Evolutionary conservation across 495 filamentous ascomycete genomes (phyloP), one percentile per base, ranked within the genome.

Genomic region (Xylaria bambusicola): DNA sequence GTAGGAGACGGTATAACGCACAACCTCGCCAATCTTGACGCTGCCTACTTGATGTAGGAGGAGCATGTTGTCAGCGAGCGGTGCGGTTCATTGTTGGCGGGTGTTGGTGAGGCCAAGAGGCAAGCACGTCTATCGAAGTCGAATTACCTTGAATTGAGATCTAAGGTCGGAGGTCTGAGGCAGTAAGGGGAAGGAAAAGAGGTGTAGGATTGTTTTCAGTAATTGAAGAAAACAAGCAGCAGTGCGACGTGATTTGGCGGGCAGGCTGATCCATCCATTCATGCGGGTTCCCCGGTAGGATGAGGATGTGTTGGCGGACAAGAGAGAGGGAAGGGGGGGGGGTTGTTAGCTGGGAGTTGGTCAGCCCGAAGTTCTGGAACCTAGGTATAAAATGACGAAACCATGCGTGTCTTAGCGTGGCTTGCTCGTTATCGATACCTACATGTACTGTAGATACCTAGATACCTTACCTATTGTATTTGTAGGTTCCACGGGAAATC

Each of bases 1-100:
- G 72, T 98, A 98, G 9, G 91, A 97, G 26, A 97, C 75, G 10
- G 92, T 97, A 73, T 97, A 98, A 66, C 81, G 87, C 48, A 96
- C 84, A 33, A 98, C 86, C 73, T 98, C 91, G 56, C 94, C 95
- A 58, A 98, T 88, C 64, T 91, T 94, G 63, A 97, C 88, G 73
- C 82, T 90, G 62, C 93, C 93, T 40, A 84, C 77, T 72, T 97
- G 93, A 73, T 96, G 87, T 51, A 95, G 76, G 71, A 98, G 84
- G 27, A 97, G 81, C 94, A 98, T 98, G 47, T 66, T 77, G 63
- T 35, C 42, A 31, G 41, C 42, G 40, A 17, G 60, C 33, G 52
- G 36, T 47, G 23, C 29, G 31, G 57, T 44, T 52, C 57, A 60
- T 60, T 44, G 40, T 60, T 23, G 13, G 46, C n/a, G 31, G 6